phyloP scores from a whole-genome alignment of 768 basidiomycete genomes.

The Exsudoporus frostii region DNA sequence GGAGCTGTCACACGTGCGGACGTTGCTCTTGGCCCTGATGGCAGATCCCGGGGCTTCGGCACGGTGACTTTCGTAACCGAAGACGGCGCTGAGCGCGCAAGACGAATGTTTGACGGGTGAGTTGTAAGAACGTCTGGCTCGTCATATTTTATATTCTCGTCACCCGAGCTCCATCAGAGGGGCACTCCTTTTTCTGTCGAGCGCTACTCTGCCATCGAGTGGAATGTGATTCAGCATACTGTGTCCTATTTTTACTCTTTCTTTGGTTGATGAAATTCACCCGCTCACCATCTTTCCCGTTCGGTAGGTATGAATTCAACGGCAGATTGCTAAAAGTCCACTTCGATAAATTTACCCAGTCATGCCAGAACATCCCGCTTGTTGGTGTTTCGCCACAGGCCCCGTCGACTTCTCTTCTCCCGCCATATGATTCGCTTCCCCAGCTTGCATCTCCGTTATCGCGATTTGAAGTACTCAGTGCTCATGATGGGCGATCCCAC shows the following conservation, averaged over 20 bases:
- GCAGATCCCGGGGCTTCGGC: conserved; percentile 89
- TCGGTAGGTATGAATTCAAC: conserved; percentile 76
- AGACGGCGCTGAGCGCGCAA: conserved; percentile 79
- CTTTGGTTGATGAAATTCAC: neutral
- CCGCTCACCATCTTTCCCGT: conserved; percentile 6
- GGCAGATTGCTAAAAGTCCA: conserved; percentile 87
- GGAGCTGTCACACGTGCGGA: conserved; percentile 90
- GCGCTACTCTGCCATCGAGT: neutral
- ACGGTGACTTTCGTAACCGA: conserved; percentile 86
- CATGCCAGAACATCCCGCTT: conserved; percentile 26
- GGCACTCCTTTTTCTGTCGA: neutral
- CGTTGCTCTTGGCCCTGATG: conserved; percentile 83
- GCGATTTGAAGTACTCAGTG: conserved; percentile 22
- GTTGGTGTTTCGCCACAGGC: conserved; percentile 23
- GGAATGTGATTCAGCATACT: neutral
- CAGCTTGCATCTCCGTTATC: conserved; percentile 22
- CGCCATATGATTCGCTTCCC: conserved; percentile 23
- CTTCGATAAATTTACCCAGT: conserved; percentile 75
- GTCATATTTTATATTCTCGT: neutral
- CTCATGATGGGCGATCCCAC: conserved; percentile 21
- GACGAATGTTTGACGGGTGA: conserved; percentile 88
- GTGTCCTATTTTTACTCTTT: neutral
- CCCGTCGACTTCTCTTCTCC: conserved; percentile 9
- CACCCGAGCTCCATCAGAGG: neutral
- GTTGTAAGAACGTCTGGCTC: conserved; percentile 22